phyloP scores from a whole-genome alignment of 1,284 basidiomycete species.

The Leccinum subrobustum region DNA sequence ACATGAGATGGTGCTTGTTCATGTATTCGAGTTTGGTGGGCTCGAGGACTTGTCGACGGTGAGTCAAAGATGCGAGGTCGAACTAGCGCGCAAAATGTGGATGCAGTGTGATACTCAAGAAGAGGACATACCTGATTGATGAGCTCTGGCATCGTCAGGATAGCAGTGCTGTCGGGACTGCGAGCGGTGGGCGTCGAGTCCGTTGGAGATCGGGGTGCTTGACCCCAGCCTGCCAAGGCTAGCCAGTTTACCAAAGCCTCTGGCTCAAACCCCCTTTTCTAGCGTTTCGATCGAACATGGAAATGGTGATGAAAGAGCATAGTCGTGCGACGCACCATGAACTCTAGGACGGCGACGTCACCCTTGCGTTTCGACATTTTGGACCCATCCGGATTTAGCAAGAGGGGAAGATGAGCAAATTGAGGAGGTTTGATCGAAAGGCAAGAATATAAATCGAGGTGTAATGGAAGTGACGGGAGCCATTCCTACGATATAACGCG shows the following conservation, averaged over 20 bases:
- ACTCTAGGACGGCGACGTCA: constrained; percentile 85
- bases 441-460: constrained; percentile 86
- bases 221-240: constrained; percentile 89
- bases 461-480: constrained; percentile 92
- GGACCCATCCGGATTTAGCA: constrained; percentile 87
- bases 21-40: constrained; percentile 70
- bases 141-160: constrained; percentile 67
- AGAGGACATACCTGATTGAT: constrained; percentile 49
- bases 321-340: constrained; percentile 56
- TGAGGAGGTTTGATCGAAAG: constrained; percentile 72
- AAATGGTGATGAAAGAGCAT: not conserved
- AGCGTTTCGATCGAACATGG: constrained; percentile 1
- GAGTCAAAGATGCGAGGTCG: constrained; percentile 68
- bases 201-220: constrained; percentile 20
- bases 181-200: constrained; percentile 27
- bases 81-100: constrained; percentile 47
- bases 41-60: constrained; percentile 73
- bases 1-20: constrained; percentile 75
- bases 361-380: constrained; percentile 96
- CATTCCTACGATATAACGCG: constrained; percentile 68
- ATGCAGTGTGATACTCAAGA: not conserved
- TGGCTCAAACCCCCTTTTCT: constrained; percentile 86
- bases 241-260: constrained; percentile 91
- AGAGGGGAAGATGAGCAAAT: constrained; percentile 90
- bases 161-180: constrained; percentile 61